A percentile compares a stretch with the other conserved stretches of the same genome.
Conservation (phyloP, 192 early-diverging fungal species). For the Linderina pennispora region DNA sequence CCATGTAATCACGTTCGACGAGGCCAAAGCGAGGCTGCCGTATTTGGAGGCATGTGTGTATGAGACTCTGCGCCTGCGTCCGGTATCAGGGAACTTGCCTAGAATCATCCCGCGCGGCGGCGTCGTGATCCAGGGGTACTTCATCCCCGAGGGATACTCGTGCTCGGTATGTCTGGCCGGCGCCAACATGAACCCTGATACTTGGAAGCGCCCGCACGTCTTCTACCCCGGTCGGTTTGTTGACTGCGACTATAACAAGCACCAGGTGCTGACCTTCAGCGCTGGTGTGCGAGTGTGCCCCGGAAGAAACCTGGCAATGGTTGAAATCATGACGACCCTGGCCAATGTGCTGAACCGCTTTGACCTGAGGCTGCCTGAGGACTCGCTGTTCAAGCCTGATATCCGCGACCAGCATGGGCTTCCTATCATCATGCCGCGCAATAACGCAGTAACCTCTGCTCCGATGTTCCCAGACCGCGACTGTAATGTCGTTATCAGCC, state of each 20-base stretch:
- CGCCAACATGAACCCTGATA: constrained; percentile 6
- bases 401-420: neutral
- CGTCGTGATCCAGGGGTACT: constrained; percentile 19
- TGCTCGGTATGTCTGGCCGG: constrained; percentile 19
- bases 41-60: constrained; percentile 38
- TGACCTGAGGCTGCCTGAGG: constrained; percentile 19
- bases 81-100: constrained; percentile 21
- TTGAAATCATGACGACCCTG: constrained; percentile 29
- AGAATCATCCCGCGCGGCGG: constrained; percentile 26
- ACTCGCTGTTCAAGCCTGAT: constrained; percentile 22
- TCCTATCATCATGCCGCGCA: constrained; percentile 25
- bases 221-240: constrained; percentile 26
- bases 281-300: constrained; percentile 34
- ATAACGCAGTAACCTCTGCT: constrained; percentile 6
- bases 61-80: constrained; percentile 32
- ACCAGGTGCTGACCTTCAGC: constrained; percentile 26
- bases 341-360: constrained; percentile 29
- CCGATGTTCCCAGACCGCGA: constrained; percentile 36
- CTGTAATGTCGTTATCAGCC: constrained; percentile 25
- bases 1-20: constrained; percentile 15
- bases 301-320: constrained; percentile 27
- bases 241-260: constrained; percentile 2
- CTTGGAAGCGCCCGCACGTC: constrained; percentile 14
- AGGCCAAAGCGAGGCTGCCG: constrained; percentile 15
- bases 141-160: constrained; percentile 29